These are phyloP conservation scores for Tetrapisispora namnaoensis DNA, from an alignment of 805 yeast genomes.

Conservation along the genomic window DNA sequence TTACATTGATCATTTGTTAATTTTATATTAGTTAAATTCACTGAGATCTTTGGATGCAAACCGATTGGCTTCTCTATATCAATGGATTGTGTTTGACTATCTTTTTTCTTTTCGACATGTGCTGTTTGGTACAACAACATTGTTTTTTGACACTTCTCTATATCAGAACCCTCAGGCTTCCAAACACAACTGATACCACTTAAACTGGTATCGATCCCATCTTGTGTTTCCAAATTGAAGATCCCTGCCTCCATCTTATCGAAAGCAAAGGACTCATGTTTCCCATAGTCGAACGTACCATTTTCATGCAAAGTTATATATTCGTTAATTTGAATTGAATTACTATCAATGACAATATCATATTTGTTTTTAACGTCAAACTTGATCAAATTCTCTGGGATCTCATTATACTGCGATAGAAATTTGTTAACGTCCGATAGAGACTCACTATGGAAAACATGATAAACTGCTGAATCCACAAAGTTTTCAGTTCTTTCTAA, in stretches of 20 bases:
- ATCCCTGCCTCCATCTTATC: slow-evolving; percentile 22
- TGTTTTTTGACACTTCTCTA: slow-evolving; percentile 24
- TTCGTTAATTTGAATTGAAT: slow-evolving; percentile 12
- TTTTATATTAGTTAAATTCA: slow-evolving; percentile 8
- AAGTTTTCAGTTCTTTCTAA: neutral
- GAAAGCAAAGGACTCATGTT: neutral
- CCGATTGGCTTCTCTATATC: slow-evolving; percentile 28
- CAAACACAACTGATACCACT: slow-evolving; percentile 25
- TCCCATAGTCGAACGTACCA: slow-evolving; percentile 4
- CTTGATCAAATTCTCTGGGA: slow-evolving; percentile 1
- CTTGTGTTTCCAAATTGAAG: slow-evolving; percentile 19
- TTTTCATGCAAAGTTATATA: slow-evolving; percentile 9
- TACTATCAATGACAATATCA: slow-evolving; percentile 9
- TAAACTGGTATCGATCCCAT: slow-evolving; percentile 15
- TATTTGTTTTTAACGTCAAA: slow-evolving; percentile 8
- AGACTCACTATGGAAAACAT: slow-evolving; percentile 8
- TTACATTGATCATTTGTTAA: slow-evolving; percentile 28
- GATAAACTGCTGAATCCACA: slow-evolving; percentile 7
- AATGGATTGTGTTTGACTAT: neutral
- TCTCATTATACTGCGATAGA: neutral
- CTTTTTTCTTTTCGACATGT: neutral
- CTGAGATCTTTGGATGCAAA: slow-evolving; percentile 30
- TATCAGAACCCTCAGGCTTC: slow-evolving; percentile 7
- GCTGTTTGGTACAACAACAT: slow-evolving; percentile 15
- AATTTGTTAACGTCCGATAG: slow-evolving; percentile 3